Base-by-base conservation (phyloP, 1,284 basidiomycete genomes). In the Ganoderma leucocontextum region DNA sequence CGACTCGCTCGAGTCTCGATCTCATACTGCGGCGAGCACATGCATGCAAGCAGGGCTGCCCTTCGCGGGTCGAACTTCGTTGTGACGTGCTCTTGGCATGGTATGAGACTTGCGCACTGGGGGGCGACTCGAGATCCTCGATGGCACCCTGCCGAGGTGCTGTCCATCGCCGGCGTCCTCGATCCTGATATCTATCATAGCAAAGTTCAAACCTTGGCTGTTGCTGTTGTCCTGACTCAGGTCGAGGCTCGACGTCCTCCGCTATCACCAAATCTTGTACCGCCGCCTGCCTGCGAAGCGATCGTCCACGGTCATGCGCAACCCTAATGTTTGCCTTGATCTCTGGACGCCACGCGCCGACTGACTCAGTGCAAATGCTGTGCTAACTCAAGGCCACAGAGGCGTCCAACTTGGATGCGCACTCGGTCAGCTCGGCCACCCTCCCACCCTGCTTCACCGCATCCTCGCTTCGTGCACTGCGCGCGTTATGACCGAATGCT, bases 391-490 rank as follows among this genome's bases (percentile, higher is more conserved):
- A n/a, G 52, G 17, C 55, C 55, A 36, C 55, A 36, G 17, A 15
- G 15, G 10, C 44, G 17, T n/a, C 44, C 19, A 15, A 29, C n/a
- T 29, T 17, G 15, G 8, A n/a, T 12, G 38, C 60, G 17, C 19
- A 9, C 60, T 62, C 60, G 60, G 60, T 62, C 42, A 35, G 41
- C 60, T 62, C 60, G 60, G 60, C 15, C 60, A 47, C 55, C 35
- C 55, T n/a, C 8, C 25, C 33, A 35, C 15, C 53, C 17, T 35
- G 19, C 19, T n/a, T 38, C 35, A 38, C 55, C n/a, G 35, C 33
- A 36, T n/a, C 35, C 35, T 33, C n/a, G 35, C 55, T 58, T 35
- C 12, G 17, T 2, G 4, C n/a, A 22, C 55, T 58, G 55, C 19
- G 33, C 53, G 13, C 55, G 55, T 19, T 38, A 38, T 33, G 19